phyloP scores from a whole-genome alignment of 164 flowering plant species.

The Magnolia sinica region DNA sequence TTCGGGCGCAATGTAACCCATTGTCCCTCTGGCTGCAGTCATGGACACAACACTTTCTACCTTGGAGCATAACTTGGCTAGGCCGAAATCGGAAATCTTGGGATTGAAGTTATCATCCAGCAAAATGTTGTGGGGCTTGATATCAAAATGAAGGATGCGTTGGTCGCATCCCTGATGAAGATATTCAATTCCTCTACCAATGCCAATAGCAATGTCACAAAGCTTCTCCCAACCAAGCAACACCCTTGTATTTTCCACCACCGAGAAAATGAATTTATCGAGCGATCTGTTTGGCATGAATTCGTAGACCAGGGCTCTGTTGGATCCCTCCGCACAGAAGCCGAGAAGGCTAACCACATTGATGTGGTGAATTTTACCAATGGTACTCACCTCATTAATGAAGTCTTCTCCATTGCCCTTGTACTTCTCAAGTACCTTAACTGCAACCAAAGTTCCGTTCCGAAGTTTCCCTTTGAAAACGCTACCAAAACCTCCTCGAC shows the following conservation, averaged over 20 bases:
- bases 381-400: slow-evolving; percentile 13
- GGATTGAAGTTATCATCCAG: slow-evolving; percentile 11
- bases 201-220: slow-evolving; percentile 1
- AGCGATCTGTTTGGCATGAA: slow-evolving; percentile 11
- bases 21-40: slow-evolving; percentile 6
- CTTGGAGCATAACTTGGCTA: slow-evolving; percentile 9
- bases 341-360: slow-evolving; percentile 9
- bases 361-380: slow-evolving; percentile 9
- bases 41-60: not conserved
- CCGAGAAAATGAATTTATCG: slow-evolving; percentile 7
- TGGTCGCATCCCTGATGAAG: slow-evolving; percentile 16
- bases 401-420: slow-evolving; percentile 6
- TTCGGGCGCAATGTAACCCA: slow-evolving; percentile 14
- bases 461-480: slow-evolving; percentile 6
- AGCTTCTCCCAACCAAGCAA: slow-evolving; percentile 8
- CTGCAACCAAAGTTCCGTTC: not conserved
- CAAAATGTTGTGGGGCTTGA: slow-evolving; percentile 15
- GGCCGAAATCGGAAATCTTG: slow-evolving; percentile 16
- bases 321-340: slow-evolving; percentile 8
- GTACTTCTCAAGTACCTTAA: not conserved
- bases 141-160: slow-evolving; percentile 17
- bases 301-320: slow-evolving; percentile 10
- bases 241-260: not conserved
- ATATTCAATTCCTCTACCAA: slow-evolving; percentile 12
- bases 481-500: slow-evolving; percentile 7